Base-by-base conservation (phyloP, 768 basidiomycete genomes). In the Psilocybe subaeruginosa region DNA sequence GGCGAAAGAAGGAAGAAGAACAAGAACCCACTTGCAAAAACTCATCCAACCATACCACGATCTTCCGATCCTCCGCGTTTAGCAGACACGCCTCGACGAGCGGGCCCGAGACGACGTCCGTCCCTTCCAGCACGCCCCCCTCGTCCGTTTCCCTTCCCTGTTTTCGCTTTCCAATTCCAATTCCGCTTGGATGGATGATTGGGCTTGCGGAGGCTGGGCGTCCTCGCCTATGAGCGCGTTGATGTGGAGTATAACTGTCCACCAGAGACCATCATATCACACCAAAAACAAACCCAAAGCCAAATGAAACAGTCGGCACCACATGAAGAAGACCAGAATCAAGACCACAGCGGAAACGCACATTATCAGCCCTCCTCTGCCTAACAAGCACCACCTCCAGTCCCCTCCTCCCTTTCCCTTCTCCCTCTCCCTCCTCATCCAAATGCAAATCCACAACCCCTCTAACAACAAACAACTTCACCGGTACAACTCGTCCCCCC, bases 211-310 rank as follows among this genome's bases (percentile, higher is more conserved):
- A 23, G 23, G 23, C 23, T 2, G 2, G 2, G 74, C 72, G 56
- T 91, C 86, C n/a, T 81, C 79, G n/a, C 92, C 92, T 0, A 89
- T 93, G n/a, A 92, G 66, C 0, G 91, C 88, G 63, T 93, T 82
- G 33, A 95, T 75, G 54, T 92, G 89, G 77, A 91, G 93, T 9
- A 91, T 56, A 1, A 92, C 89, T 0, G 91, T 91, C 89, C 7
- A 86, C 80, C 46, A 87, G 77, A 7, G 79, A 72, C 89, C 92
- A 60, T 47, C 33, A 67, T 33, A 27, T 19, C n/a, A 27, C 16
- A 56, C 54, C 56, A 33, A 7, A 7, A 9, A 59, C 8, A 30
- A 54, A 54, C 60, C 78, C 67, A 23, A 23, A 23, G 23, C 23
- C 23, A 23, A 23, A 23, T 23, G 23, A 23, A 23, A 23, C 23